Base-by-base conservation (phyloP, 805 yeast species). In the Metschnikowia noctiluminum region DNA sequence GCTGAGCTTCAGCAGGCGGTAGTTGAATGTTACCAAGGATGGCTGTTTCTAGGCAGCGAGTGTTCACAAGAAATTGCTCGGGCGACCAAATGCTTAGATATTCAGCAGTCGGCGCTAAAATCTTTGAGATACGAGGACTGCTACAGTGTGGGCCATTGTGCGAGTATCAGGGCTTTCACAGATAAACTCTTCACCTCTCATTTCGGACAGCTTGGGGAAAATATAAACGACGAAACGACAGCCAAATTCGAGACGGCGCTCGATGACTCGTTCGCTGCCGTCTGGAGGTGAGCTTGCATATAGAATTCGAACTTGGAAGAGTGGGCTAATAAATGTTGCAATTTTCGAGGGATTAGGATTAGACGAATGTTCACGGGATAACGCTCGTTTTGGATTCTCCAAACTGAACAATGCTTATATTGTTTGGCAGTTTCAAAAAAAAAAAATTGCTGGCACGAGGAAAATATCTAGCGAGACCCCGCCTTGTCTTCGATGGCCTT, bases 1-100 rank as follows among this genome's bases (percentile, higher is more conserved):
- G 65, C 75, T 3, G 77, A 73, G 53, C 50, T 73, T 10, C 73
- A 70, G 45, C 58, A 65, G 28, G 60, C 64, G 28, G 74, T 70
- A 31, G 47, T 66, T 28, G 69, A 64, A 26, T 72, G 76, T 49
- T 66, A 66, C 53, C 61, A 63, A 38, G 63, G 63, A 9, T 66
- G 70, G 68, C 59, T 58, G 46, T 57, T 64, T 36, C 53, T 66
- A 0, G 59, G 65, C 7, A 59, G 51, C 41, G 68, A 62, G 43
- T 73, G 77, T 49, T 54, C 61, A 6, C 56, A 58, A 15, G 68
- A 69, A 49, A 64, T 69, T 28, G 46, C 54, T n/a, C 49, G 55
- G 7, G 57, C 62, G 28, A 53, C 67, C 14, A 34, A 44, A 12
- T 73, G 78, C 56, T 49, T 64, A 14, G 70, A 69, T 2, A 45